Evolutionary conservation across 371 early-diverging fungal genomes (phyloP).

Genomic region (Mortierella sp.): DNA sequence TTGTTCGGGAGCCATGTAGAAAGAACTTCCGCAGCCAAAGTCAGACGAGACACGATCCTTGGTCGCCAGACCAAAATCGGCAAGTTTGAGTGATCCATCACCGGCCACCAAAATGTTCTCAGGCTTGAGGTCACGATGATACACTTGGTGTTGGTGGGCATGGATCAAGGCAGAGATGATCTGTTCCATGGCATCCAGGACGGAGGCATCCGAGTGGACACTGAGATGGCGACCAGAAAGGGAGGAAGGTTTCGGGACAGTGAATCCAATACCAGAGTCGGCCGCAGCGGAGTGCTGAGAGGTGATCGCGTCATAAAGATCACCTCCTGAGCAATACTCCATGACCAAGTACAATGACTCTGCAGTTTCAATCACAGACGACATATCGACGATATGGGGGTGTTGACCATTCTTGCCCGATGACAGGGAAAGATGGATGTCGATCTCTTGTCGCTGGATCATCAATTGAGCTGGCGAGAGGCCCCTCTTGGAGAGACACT

Average conservation of each 20-base stretch:
- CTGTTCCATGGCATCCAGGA: conserved; percentile 61
- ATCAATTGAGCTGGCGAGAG: conserved; percentile 67
- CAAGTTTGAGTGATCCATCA: conserved; percentile 72
- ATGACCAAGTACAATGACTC: conserved; percentile 65
- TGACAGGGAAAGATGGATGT: conserved; percentile 71
- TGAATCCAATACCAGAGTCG: conserved; percentile 53
- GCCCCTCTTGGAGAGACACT: conserved; percentile 74
- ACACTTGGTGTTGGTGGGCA: conserved; percentile 66
- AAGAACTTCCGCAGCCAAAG: conserved; percentile 79
- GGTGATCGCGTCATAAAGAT: conserved; percentile 72
- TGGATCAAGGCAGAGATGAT: conserved; percentile 67
- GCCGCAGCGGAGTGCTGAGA: conserved; percentile 53
- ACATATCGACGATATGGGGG: conserved; percentile 71
- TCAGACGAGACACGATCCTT: conserved; percentile 74
- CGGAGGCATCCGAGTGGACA: conserved; percentile 51
- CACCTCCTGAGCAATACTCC: conserved; percentile 73
- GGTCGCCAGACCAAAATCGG: conserved; percentile 90
- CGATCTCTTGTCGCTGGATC: conserved; percentile 79
- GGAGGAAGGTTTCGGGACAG: conserved; percentile 2
- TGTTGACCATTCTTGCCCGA: conserved; percentile 57
- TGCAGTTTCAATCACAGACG: conserved; percentile 62
- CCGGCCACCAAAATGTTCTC: conserved; percentile 77
- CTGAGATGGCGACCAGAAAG: conserved; percentile 23
- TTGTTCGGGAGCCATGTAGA: conserved; percentile 75
- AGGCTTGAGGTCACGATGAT: conserved; percentile 83